Evolutionary conservation across 2,329 filamentous ascomycete species (phyloP), one percentile per base, ranked within the genome.

Genomic region (Tolypocladium guangdongense): DNA sequence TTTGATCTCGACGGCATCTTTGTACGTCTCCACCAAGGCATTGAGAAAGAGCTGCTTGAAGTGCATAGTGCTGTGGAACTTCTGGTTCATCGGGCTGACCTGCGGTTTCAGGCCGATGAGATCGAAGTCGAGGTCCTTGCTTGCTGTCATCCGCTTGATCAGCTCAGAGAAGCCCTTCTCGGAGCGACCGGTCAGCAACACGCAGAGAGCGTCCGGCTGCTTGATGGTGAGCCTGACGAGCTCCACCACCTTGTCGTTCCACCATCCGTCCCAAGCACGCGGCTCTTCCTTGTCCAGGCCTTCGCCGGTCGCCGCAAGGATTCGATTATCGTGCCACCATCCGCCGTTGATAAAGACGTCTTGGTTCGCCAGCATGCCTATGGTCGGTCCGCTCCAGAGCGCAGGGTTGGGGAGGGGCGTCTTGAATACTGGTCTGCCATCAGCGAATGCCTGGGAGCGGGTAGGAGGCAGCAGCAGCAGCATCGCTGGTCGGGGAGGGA

Each of bases 271-370:
- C 92, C 92, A 99, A 11, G 81, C 91, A 27, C 84, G 83, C 43
- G 80, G 75, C 68, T 97, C 91, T 70, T 97, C 93, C 54, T 81
- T 81, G 51, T 89, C 88, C 7, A 86, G 67, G 18, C 93, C 93
- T 54, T 90, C 80, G 51, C 93, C 93, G 1, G 90, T 96, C 2
- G 91, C 85, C 12, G 86, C 83, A 27, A 99, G 82, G 57, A 99
- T 91, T 58, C 82, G 83, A 45, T 83, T 81, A 65, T 97, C 91
- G 70, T 99, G 93, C 93, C 93, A 99, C 93, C 93, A 99, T 57
- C 92, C 90, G 59, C 91, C 92, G 60, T 86, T 87, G 57, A 83
- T 74, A 61, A 97, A 88, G 51, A 81, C 77, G 59, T 95, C 87
- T 59, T 87, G 84, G 48, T 78, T 84, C 56, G 87, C 83, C 12